Conservation (phyloP, 768 basidiomycete genomes). For the Boletus patriciae region DNA sequence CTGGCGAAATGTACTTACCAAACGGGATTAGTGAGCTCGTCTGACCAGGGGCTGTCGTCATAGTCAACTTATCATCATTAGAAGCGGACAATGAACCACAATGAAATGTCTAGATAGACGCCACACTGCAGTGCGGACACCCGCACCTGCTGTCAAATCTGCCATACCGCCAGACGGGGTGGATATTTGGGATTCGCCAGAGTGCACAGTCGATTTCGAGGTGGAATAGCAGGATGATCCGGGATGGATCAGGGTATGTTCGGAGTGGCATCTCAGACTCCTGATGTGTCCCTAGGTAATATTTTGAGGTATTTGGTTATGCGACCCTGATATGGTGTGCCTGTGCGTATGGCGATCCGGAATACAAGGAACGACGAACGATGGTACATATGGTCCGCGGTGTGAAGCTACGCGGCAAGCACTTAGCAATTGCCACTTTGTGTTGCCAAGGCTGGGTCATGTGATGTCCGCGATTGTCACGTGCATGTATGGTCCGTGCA, state of each 20-base stretch:
- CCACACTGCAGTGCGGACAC: neutral
- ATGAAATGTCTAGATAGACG: neutral
- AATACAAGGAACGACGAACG: neutral
- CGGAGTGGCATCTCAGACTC: too few relatives aligned
- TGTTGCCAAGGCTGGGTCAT: too few relatives aligned
- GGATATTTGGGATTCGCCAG: too few relatives aligned
- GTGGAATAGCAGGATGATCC: neutral
- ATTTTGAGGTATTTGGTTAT: neutral
- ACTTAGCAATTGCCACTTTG: too few relatives aligned
- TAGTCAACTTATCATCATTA: neutral
- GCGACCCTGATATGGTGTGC: neutral
- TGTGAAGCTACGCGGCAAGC: too few relatives aligned
- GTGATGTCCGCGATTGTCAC: too few relatives aligned
- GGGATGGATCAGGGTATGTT: too few relatives aligned
- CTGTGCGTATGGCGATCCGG: neutral
- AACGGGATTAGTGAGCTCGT: conserved; percentile 13
- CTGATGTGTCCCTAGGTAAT: neutral
- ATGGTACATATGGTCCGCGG: too few relatives aligned
- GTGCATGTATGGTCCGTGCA: neutral
- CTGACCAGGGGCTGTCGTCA: conserved; percentile 13
- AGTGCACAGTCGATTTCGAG: too few relatives aligned
- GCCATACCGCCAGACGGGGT: too few relatives aligned
- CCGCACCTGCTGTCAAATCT: neutral
- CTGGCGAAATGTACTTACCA: neutral
- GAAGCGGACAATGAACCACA: neutral